phyloP scores from a whole-genome alignment of 306 rosid genomes.

The Vicia sativa region DNA sequence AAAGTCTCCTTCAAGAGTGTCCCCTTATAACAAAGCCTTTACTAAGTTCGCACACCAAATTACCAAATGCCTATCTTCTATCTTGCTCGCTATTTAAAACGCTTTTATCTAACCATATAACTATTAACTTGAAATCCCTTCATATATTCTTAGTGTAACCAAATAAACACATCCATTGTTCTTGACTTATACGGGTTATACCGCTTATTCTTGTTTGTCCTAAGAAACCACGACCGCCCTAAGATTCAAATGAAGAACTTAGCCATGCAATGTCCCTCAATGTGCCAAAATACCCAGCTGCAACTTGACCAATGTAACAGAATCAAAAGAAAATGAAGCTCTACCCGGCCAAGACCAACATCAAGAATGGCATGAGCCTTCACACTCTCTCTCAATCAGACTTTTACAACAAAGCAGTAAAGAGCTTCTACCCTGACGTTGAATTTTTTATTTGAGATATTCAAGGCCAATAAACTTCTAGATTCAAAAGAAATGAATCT shows the following conservation, averaged over 20 bases:
- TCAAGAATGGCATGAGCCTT: slow-evolving; percentile 63
- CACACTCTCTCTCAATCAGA: slow-evolving; percentile 53
- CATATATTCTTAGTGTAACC: slow-evolving; percentile 1
- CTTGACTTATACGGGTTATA: background rate
- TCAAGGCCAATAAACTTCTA: slow-evolving; percentile 34
- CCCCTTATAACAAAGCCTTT: background rate
- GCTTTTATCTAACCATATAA: background rate
- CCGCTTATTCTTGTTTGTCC: background rate
- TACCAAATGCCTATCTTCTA: background rate
- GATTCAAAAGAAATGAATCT: slow-evolving; percentile 16
- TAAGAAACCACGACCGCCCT: slow-evolving; percentile 5
- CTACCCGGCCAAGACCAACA: slow-evolving; percentile 97
- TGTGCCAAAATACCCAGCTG: slow-evolving; percentile 30
- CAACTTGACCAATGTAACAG: slow-evolving; percentile 4
- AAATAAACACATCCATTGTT: slow-evolving; percentile 10
- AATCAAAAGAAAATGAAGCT: slow-evolving; percentile 37
- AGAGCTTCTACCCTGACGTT: slow-evolving; percentile 72
- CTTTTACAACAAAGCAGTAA: slow-evolving; percentile 69
- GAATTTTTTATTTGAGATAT: slow-evolving; percentile 18
- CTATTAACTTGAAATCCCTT: background rate
- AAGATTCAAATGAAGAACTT: slow-evolving; percentile 29
- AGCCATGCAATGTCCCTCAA: slow-evolving; percentile 15
- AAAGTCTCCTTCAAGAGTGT: too few relatives aligned
- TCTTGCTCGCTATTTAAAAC: background rate
- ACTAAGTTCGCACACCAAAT: background rate